Percentiles rank a stretch among this genome's conserved stretches.
These are phyloP conservation scores for Madurella mycetomatis DNA, from an alignment of 2,329 filamentous ascomycete species.

Conservation along the genomic window DNA sequence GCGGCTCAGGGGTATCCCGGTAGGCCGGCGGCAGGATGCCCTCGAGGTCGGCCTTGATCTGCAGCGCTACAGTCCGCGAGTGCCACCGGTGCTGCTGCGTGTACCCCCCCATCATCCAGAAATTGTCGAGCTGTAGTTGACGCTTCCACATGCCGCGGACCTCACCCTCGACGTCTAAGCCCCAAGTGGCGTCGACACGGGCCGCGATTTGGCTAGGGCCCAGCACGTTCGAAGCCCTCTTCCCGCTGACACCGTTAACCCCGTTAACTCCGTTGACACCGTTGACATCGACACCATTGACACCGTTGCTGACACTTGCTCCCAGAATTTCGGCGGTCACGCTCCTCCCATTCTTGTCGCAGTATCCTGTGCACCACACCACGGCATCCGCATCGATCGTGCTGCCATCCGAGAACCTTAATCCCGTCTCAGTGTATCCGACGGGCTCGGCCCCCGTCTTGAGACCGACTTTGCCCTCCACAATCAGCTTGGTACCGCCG, in stretches of 20 bases:
- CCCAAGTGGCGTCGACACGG: constrained; percentile 37
- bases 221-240: constrained; percentile 15
- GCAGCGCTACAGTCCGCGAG: constrained; percentile 30
- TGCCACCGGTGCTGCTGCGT: constrained; percentile 33
- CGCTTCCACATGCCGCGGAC: constrained; percentile 39
- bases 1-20: constrained; percentile 11
- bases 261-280: too few relatives aligned
- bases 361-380: constrained; percentile 40
- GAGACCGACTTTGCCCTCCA: constrained; percentile 30
- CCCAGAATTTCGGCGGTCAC: constrained; percentile 30
- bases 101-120: constrained; percentile 34
- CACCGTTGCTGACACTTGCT: constrained; percentile 1
- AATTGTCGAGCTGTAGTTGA: constrained; percentile 30
- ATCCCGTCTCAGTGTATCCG: constrained; percentile 30
- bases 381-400: constrained; percentile 34
- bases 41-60: constrained; percentile 35
- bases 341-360: constrained; percentile 29
- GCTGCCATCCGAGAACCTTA: constrained; percentile 34
- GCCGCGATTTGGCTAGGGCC: constrained; percentile 29
- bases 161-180: constrained; percentile 40
- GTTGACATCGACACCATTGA: too few relatives aligned
- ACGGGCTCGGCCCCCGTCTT: constrained; percentile 31
- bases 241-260: neutral
- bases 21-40: constrained; percentile 35
- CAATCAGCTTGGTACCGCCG: constrained; percentile 32